Conservation (phyloP, 257 asterid species). For the Solanum appendiculatum region DNA sequence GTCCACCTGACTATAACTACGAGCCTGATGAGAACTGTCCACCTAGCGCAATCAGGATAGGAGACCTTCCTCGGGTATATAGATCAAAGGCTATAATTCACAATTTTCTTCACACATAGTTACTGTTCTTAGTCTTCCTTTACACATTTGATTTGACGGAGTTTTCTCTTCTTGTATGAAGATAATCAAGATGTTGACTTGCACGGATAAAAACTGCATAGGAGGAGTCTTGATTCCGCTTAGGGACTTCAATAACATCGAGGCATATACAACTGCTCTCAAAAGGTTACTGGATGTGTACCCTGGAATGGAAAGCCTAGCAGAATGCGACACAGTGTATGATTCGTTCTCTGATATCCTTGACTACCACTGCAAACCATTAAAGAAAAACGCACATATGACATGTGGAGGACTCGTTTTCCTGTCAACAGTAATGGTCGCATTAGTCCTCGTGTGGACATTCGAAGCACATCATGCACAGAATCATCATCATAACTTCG, state of each 20-base stretch:
- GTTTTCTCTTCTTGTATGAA: background rate
- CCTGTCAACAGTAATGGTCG: slow-evolving; percentile 48
- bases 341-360: slow-evolving; percentile 56
- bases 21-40: slow-evolving; percentile 46
- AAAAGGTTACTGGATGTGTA: slow-evolving; percentile 58
- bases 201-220: slow-evolving; percentile 47
- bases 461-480: slow-evolving; percentile 20
- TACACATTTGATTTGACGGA: background rate
- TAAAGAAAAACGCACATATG: slow-evolving; percentile 37
- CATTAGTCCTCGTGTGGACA: slow-evolving; percentile 41
- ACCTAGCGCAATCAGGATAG: slow-evolving; percentile 35
- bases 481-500: slow-evolving; percentile 8
- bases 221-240: slow-evolving; percentile 60
- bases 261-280: slow-evolving; percentile 51
- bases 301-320: slow-evolving; percentile 62
- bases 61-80: slow-evolving; percentile 52
- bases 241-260: slow-evolving; percentile 21
- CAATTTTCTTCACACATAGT: background rate
- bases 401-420: slow-evolving; percentile 43
- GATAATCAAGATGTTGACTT: slow-evolving; percentile 39
- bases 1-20: slow-evolving; percentile 50
- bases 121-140: background rate
- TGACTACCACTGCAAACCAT: slow-evolving; percentile 46
- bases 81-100: background rate
- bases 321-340: slow-evolving; percentile 53